Evolutionary conservation across 2,329 filamentous ascomycete genomes (phyloP), one percentile per base, ranked within the genome.

Genomic region (Trichoderma koningiopsis): DNA sequence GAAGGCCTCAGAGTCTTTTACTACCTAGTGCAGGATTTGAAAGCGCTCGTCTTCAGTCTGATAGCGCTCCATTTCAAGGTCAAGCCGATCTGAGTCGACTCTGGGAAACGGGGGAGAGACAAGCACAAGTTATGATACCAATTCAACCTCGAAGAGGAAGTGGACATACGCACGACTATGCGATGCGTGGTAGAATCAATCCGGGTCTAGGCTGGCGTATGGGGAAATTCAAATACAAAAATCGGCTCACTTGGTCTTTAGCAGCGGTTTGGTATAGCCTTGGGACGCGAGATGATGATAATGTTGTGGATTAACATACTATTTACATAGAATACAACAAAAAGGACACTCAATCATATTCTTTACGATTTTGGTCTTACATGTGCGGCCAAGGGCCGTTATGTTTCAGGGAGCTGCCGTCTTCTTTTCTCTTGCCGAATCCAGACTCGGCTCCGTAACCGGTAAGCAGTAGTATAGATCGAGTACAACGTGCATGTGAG

Each of bases 51-150:
- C 3, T 99, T 99, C 81, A 97, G 95, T 66, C 82, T 99, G 73
- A 99, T 98, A 76, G 93, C 93, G 2, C 86, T 99, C 72, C 96
- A 99, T 83, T 99, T 99, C 86, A 99, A 99, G 91, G 92, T 92
- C 80, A 92, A 92, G 83, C 90, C 90, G 3, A 92, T 92, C 74
- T 92, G 79, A 80, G 66, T 58, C 77, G 68, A 70, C 81, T 80
- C 80, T 80, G 29, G 33, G 13, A 33, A 49, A 24, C 8, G 43
- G 33, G 22, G 31, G 49, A 31, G 55, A 60, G 31, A 40, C 22
- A 62, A 22, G 57, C 68, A 70, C 35, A 49, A 69, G 56, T 57
- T 58, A 64, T 66, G 68, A 69, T 69, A 69, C 68, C 68, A 61
- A 61, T 47, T 57, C 37, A 31, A 43, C 58, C 59, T 63, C 33